These are phyloP conservation scores for Citrus cavaleriei DNA, from an alignment of 345 rosid species.

Conservation along the genomic window DNA sequence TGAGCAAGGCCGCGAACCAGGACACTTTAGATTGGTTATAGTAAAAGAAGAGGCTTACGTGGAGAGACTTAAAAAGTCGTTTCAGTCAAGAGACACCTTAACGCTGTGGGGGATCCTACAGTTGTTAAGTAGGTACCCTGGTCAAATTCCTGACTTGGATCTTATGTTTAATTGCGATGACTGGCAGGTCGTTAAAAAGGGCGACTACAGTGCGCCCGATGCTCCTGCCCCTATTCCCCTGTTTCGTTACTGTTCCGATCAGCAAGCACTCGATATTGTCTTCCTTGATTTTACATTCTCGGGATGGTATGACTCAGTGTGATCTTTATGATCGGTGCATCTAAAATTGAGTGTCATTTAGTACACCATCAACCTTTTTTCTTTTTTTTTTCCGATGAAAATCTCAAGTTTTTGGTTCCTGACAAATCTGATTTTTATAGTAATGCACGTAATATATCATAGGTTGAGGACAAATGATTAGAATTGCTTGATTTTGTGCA, in stretches of 20 bases:
- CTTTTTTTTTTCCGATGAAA: too few relatives aligned
- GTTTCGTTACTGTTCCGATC: slow-evolving; percentile 68
- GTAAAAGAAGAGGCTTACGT: slow-evolving; percentile 52
- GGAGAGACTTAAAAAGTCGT: slow-evolving; percentile 41
- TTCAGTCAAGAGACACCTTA: slow-evolving; percentile 76
- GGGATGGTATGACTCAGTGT: slow-evolving; percentile 61
- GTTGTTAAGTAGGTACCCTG: slow-evolving; percentile 62
- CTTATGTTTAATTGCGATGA: slow-evolving; percentile 83
- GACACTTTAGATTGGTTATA: slow-evolving; percentile 55
- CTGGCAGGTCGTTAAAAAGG: slow-evolving; percentile 11
- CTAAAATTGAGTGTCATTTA: too few relatives aligned
- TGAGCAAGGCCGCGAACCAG: slow-evolving; percentile 47
- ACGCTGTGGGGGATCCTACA: slow-evolving; percentile 89
- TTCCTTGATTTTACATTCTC: slow-evolving; percentile 92
- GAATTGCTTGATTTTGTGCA: neutral
- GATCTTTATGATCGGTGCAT: neutral
- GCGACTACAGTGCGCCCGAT: too few relatives aligned
- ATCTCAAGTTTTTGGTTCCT: too few relatives aligned
- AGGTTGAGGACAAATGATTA: too few relatives aligned
- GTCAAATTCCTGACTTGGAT: slow-evolving; percentile 48
- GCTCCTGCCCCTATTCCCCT: slow-evolving; percentile 21
- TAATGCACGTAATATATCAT: too few relatives aligned
- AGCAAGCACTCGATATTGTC: slow-evolving; percentile 49
- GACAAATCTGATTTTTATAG: too few relatives aligned
- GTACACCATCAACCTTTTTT: too few relatives aligned